A percentile compares a stretch with the other conserved stretches of the same genome.
Conservation (phyloP, 1,284 basidiomycete species). For the Macrocystidia cucumis region DNA sequence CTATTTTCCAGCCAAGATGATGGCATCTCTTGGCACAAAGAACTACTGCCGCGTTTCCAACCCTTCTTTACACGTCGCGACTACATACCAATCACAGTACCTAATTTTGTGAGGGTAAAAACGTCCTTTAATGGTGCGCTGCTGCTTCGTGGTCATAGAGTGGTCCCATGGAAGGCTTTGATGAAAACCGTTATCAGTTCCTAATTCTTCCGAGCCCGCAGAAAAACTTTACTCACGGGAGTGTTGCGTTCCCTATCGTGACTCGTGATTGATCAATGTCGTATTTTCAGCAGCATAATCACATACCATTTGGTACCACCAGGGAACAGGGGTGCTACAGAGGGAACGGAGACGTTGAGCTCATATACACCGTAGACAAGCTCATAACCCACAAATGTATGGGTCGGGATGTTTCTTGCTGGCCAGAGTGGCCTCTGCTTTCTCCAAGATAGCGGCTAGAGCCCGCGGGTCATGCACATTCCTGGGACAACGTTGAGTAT, state of each 20-base stretch:
- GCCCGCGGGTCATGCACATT: constrained; percentile 85
- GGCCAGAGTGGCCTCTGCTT: constrained; percentile 75
- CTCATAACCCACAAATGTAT: constrained; percentile 67
- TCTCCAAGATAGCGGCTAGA: constrained; percentile 72
- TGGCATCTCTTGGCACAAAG: no score
- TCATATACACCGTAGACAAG: constrained; percentile 5
- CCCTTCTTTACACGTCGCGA: no score
- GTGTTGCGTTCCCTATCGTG: constrained; percentile 61
- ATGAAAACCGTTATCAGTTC: constrained; percentile 9
- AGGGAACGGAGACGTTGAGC: constrained; percentile 6
- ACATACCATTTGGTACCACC: constrained; percentile 87
- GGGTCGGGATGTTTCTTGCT: constrained; percentile 81
- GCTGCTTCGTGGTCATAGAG: constrained; percentile 45
- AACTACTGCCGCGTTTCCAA: no score
- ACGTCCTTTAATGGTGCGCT: constrained; percentile 17
- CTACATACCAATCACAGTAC: no score
- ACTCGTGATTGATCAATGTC: constrained; percentile 13
- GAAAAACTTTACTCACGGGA: constrained; percentile 45
- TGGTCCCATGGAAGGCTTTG: constrained; percentile 47
- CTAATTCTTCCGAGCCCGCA: constrained; percentile 12
- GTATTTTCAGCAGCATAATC: constrained; percentile 2
- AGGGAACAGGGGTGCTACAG: constrained; percentile 64
- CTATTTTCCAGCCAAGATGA: no score
- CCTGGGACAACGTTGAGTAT: constrained; percentile 27
- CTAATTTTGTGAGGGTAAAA: no score